A percentile compares a stretch with the other conserved stretches of the same genome.
Evolutionary conservation across 495 filamentous ascomycete genomes (phyloP).

Genomic region (Penicillium egyptiacum): DNA sequence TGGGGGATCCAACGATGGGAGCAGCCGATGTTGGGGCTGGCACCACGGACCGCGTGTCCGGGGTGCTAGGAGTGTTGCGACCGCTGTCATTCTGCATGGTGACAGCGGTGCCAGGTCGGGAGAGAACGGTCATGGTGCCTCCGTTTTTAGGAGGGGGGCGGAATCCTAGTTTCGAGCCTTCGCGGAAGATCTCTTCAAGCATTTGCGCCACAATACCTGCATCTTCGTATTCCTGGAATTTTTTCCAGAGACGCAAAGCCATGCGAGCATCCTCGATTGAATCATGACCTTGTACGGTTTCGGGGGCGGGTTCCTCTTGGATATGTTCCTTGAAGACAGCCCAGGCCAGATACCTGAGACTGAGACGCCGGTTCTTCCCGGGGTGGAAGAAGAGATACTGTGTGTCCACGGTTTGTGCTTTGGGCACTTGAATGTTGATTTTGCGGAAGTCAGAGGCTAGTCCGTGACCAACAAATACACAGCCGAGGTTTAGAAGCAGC

Average conservation of each 20-base stretch:
- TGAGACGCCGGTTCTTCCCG: conserved; percentile 69
- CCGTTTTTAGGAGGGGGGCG: conserved; percentile 61
- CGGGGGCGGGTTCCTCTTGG: conserved; percentile 65
- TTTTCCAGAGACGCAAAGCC: conserved; percentile 83
- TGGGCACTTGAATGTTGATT: conserved; percentile 95
- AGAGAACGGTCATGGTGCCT: conserved; percentile 35
- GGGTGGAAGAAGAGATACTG: conserved; percentile 77
- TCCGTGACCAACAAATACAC: conserved; percentile 90
- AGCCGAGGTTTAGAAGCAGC: conserved; percentile 92
- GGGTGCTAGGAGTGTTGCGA: conserved; percentile 45
- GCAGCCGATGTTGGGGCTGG: conserved; percentile 8
- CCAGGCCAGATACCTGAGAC: conserved; percentile 85
- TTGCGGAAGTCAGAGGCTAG: conserved; percentile 92
- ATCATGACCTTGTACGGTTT: conserved; percentile 64
- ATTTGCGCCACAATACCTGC: conserved; percentile 73
- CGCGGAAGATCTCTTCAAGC: conserved; percentile 77
- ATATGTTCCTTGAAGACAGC: conserved; percentile 86
- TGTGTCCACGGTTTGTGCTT: conserved; percentile 88
- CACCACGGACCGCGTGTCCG: conserved; percentile 24
- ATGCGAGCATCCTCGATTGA: conserved; percentile 90
- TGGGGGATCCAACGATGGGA: conserved; percentile 22
- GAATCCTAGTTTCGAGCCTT: conserved; percentile 69
- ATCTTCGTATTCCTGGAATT: conserved; percentile 84
- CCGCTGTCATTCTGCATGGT: conserved; percentile 46
- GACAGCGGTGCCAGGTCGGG: conserved; percentile 47